A percentile compares a stretch with the other conserved stretches of the same genome.
Evolutionary conservation across 2,329 filamentous ascomycete species (phyloP).

Genomic region (Thelonectria rubi): DNA sequence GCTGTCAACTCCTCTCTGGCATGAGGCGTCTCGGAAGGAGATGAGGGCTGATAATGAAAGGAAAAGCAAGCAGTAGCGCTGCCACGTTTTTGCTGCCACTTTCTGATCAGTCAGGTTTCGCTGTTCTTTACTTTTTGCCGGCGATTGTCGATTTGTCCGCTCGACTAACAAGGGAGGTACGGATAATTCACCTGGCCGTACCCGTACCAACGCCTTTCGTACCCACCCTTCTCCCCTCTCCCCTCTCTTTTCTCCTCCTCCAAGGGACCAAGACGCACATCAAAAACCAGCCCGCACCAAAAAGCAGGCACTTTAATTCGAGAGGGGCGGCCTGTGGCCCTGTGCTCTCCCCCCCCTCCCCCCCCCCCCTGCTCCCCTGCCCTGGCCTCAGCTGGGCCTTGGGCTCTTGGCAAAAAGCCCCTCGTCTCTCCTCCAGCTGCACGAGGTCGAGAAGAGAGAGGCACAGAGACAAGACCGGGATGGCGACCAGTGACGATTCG

Average conservation of each 20-base stretch:
- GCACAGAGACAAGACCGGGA: not conserved
- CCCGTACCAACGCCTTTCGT: not conserved
- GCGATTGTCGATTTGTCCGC: too few species aligned
- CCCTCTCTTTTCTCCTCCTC: too few species aligned
- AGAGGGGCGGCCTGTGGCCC: slow-evolving; percentile 31
- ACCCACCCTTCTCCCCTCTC: slow-evolving; percentile 14
- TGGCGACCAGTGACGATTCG: slow-evolving; percentile 29
- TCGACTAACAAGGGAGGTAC: too few species aligned
- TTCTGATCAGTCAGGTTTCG: too few species aligned
- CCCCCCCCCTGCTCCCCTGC: slow-evolving; percentile 25
- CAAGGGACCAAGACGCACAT: too few species aligned
- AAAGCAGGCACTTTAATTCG: slow-evolving; percentile 37
- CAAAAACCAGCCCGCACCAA: slow-evolving; percentile 5
- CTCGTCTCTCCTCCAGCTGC: too few species aligned
- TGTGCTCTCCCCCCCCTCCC: too few species aligned
- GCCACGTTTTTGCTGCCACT: too few species aligned
- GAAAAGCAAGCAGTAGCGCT: not conserved
- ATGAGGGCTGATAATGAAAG: not conserved
- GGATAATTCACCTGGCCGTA: not conserved
- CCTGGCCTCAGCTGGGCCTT: slow-evolving; percentile 29
- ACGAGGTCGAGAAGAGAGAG: not conserved
- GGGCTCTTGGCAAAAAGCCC: not conserved
- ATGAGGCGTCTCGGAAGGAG: not conserved
- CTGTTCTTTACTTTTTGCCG: too few species aligned
- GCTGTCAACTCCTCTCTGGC: too few species aligned